Percentiles rank a stretch among this genome's conserved stretches.
phyloP scores from a whole-genome alignment of 768 basidiomycete genomes.

The Hygrocybe coccinea region DNA sequence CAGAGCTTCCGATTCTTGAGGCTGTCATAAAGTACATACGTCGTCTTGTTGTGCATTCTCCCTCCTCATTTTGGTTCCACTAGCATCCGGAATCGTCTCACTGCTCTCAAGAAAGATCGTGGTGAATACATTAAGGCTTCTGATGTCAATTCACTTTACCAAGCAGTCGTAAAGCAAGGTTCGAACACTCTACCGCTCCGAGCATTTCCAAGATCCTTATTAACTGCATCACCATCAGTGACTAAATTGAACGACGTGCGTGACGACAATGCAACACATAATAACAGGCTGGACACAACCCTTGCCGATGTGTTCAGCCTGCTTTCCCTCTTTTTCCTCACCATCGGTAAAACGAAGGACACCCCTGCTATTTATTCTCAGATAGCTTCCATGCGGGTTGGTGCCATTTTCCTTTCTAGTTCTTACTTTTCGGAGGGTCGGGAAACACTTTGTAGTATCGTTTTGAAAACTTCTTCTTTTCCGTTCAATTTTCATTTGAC shows the following conservation, averaged over 20 bases:
- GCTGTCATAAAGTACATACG: slow-evolving; percentile 73
- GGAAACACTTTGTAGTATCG: not conserved
- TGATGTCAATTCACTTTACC: slow-evolving; percentile 91
- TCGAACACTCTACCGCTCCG: slow-evolving; percentile 14
- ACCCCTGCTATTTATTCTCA: slow-evolving; percentile 95
- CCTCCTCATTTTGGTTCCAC: slow-evolving; percentile 14
- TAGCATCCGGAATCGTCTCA: slow-evolving; percentile 92
- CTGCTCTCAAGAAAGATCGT: slow-evolving; percentile 89
- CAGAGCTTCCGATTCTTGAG: slow-evolving; percentile 94
- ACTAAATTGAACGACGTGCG: slow-evolving; percentile 89
- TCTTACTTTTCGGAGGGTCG: not conserved
- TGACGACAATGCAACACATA: slow-evolving; percentile 66
- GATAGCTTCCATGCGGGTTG: slow-evolving; percentile 90
- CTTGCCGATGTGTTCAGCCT: slow-evolving; percentile 94
- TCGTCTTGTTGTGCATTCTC: slow-evolving; percentile 16
- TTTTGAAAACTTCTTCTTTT: not conserved
- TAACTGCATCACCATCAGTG: slow-evolving; percentile 41
- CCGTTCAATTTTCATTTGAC: not conserved
- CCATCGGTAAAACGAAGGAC: slow-evolving; percentile 93
- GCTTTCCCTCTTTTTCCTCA: slow-evolving; percentile 94
- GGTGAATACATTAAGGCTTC: slow-evolving; percentile 89
- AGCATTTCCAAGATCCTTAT: not conserved
- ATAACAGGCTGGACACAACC: slow-evolving; percentile 91
- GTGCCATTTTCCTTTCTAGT: slow-evolving; percentile 31
- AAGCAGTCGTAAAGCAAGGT: slow-evolving; percentile 92